These are phyloP conservation scores for Diaporthe citri DNA, from an alignment of 2,329 filamentous ascomycete species.

Conservation along the genomic window DNA sequence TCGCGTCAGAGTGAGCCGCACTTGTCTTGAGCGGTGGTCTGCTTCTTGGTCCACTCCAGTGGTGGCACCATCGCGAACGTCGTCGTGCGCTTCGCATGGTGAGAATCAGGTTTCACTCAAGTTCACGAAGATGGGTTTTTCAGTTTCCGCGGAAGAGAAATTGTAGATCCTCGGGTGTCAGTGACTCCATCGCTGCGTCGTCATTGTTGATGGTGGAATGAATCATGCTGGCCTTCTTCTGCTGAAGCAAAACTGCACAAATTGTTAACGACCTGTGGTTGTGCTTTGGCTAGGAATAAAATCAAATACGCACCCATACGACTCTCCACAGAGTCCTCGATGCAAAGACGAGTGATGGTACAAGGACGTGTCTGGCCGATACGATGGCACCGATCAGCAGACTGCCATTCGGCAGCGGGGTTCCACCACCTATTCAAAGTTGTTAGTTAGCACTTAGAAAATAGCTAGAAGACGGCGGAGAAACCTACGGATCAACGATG, in stretches of 20 bases:
- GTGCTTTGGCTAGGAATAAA: not conserved
- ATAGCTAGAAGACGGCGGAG: not conserved
- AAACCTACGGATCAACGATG: conserved; percentile 91
- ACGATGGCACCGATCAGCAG: conserved; percentile 91
- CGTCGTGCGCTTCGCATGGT: not conserved
- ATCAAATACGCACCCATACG: conserved; percentile 69
- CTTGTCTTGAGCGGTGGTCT: not conserved
- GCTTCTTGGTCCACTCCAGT: not conserved
- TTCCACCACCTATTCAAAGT: conserved; percentile 88
- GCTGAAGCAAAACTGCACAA: conserved; percentile 80
- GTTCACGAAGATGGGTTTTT: conserved; percentile 28
- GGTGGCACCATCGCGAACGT: not conserved
- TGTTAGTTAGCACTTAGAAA: conserved; percentile 32
- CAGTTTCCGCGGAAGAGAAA: conserved; percentile 87
- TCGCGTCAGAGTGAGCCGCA: not conserved
- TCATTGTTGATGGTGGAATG: conserved; percentile 96
- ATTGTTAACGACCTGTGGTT: not conserved
- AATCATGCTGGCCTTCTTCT: conserved; percentile 99
- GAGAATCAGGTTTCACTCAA: not conserved
- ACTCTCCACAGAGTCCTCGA: conserved; percentile 96
- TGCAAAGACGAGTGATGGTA: conserved; percentile 92
- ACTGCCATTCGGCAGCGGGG: conserved; percentile 99
- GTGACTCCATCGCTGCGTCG: conserved; percentile 88
- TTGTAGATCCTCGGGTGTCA: conserved; percentile 92
- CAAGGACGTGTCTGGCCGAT: conserved; percentile 96